Conservation (phyloP, 139 green algal species). For the Limnomonas spitsbergensis region DNA sequence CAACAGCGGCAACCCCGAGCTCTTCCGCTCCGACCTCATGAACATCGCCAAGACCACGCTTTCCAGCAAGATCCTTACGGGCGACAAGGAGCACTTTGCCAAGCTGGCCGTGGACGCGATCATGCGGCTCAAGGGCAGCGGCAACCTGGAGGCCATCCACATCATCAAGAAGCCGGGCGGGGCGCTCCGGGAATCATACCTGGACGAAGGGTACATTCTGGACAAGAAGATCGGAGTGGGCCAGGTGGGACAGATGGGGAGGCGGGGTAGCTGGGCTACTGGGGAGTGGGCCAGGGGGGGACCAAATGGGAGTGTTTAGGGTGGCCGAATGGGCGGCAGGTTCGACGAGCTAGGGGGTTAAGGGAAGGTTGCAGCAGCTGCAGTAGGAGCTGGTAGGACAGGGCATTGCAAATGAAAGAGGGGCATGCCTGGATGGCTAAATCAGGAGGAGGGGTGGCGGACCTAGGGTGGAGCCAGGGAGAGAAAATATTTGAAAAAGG, state of each 20-base stretch:
- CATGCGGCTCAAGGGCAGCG: conserved; percentile 80
- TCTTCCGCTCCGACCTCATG: conserved; percentile 68
- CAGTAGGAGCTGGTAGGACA: too few relatives aligned
- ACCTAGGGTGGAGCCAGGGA: too few relatives aligned
- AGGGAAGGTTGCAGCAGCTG: too few relatives aligned
- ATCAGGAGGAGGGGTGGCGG: too few relatives aligned
- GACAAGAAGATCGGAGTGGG: conserved; percentile 98
- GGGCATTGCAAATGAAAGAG: too few relatives aligned
- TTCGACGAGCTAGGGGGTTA: too few relatives aligned
- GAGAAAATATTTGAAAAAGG: too few relatives aligned
- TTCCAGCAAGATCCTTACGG: conserved; percentile 93
- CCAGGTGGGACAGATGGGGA: conserved; percentile 9
- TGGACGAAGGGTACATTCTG: conserved; percentile 98
- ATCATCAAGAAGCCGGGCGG: conserved; percentile 98
- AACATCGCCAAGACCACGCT: conserved; percentile 96
- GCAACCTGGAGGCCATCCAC: conserved; percentile 95
- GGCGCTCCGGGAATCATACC: conserved; percentile 89
- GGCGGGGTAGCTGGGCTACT: too few relatives aligned
- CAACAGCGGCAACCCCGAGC: conserved; percentile 31
- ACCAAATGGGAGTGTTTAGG: too few relatives aligned
- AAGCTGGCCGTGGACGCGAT: conserved; percentile 94
- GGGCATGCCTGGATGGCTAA: too few relatives aligned
- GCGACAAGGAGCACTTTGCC: conserved; percentile 86
- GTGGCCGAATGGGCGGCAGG: too few relatives aligned
- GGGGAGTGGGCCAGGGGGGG: too few relatives aligned